A percentile compares a stretch with the other conserved stretches of the same genome.
Evolutionary conservation across 2,329 filamentous ascomycete species (phyloP).

Genomic region (Diaporthe velutina): DNA sequence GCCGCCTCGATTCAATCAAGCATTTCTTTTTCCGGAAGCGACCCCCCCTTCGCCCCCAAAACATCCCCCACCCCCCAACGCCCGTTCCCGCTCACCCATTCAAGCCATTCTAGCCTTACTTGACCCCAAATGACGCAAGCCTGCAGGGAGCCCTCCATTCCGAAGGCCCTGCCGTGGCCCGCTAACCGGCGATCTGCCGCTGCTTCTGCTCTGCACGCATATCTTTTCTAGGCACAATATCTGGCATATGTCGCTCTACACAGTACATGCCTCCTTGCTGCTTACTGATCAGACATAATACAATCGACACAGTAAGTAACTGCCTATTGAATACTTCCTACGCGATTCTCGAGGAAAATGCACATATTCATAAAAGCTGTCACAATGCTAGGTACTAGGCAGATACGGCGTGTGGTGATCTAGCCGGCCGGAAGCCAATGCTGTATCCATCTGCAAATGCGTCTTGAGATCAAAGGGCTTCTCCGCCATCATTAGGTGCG

Average conservation of each 20-base stretch:
- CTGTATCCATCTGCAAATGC: background rate
- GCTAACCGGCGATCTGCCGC: constrained; percentile 5
- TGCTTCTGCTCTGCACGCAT: background rate
- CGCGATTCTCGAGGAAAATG: background rate
- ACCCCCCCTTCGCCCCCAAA: background rate
- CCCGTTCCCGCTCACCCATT: background rate
- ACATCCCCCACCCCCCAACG: background rate
- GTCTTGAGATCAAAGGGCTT: background rate
- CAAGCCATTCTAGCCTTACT: background rate
- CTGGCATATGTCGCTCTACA: background rate
- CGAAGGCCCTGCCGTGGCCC: background rate
- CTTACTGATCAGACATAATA: too few species aligned
- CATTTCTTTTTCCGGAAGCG: background rate
- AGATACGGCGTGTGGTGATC: background rate
- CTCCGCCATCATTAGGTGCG: background rate
- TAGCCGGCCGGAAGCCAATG: background rate
- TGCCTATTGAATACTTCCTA: background rate
- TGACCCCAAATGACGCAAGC: background rate
- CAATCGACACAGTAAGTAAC: too few species aligned
- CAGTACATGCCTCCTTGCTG: background rate
- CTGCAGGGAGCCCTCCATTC: background rate
- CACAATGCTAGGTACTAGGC: background rate
- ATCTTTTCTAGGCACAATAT: background rate
- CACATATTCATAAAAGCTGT: background rate
- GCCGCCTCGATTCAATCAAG: background rate